Evolutionary conservation across 129 eudicot genomes (phyloP).

Genomic region (Arctium lappa): DNA sequence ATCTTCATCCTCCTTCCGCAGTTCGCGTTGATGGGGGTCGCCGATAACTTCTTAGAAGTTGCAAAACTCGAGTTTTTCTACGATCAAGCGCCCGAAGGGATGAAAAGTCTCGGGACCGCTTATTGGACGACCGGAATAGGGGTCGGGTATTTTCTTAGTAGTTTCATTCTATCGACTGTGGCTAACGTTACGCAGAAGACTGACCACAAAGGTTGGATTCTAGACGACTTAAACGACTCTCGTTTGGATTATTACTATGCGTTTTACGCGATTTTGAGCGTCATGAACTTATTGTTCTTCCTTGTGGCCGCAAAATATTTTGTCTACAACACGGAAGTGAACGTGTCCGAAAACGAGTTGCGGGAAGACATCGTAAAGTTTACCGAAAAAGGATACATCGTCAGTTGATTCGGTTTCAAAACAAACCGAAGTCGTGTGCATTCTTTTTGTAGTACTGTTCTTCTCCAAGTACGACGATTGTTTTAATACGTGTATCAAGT

Average conservation of each 20-base stretch:
- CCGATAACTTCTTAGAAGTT: slow-evolving; percentile 67
- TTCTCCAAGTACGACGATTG: not conserved
- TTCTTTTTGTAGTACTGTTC: slow-evolving; percentile 23
- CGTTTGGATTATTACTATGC: slow-evolving; percentile 72
- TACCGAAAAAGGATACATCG: slow-evolving; percentile 29
- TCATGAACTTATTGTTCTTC: slow-evolving; percentile 52
- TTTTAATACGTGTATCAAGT: not conserved
- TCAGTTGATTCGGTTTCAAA: slow-evolving; percentile 1
- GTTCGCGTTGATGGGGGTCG: slow-evolving; percentile 69
- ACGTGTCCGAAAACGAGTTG: slow-evolving; percentile 27
- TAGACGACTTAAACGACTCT: slow-evolving; percentile 74
- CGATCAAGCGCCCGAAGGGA: slow-evolving; percentile 89
- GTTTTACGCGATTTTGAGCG: slow-evolving; percentile 52
- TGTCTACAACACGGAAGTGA: slow-evolving; percentile 40
- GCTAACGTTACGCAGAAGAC: slow-evolving; percentile 47
- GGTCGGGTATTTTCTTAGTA: slow-evolving; percentile 64
- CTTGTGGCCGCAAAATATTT: slow-evolving; percentile 38
- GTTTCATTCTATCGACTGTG: slow-evolving; percentile 63
- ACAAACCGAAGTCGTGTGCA: slow-evolving; percentile 6
- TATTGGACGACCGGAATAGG: slow-evolving; percentile 67
- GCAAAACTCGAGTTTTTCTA: slow-evolving; percentile 89
- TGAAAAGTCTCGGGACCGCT: slow-evolving; percentile 88
- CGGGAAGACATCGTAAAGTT: slow-evolving; percentile 25
- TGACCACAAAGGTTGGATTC: slow-evolving; percentile 75
- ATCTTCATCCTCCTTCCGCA: slow-evolving; percentile 77